Conservation (phyloP, 129 eudicot species). For the Flaveria ramosissima region DNA sequence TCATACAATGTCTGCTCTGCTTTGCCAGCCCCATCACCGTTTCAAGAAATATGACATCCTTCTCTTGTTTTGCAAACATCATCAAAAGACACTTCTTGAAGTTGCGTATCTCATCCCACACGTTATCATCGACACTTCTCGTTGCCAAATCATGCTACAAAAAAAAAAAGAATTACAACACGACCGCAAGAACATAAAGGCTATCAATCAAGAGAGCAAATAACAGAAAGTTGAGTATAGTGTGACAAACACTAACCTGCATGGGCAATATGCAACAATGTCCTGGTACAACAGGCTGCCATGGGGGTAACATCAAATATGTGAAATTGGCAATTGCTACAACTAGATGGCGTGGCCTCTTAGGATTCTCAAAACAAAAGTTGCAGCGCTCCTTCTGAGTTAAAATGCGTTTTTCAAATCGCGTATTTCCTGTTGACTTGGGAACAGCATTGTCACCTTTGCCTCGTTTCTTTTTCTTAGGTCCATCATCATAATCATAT, state of each 20-base stretch:
- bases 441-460: slow-evolving; percentile 45
- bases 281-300: slow-evolving; percentile 80
- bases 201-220: too few species aligned
- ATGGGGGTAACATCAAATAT: slow-evolving; percentile 75
- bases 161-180: neutral
- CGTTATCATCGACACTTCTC: slow-evolving; percentile 74
- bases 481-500: slow-evolving; percentile 84
- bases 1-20: slow-evolving; percentile 83
- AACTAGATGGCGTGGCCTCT: slow-evolving; percentile 82
- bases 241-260: slow-evolving; percentile 56
- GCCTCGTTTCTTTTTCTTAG: slow-evolving; percentile 57
- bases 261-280: slow-evolving; percentile 89
- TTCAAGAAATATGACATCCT: slow-evolving; percentile 76
- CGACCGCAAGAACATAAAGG: neutral
- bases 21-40: slow-evolving; percentile 80
- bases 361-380: slow-evolving; percentile 88
- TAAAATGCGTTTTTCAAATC: slow-evolving; percentile 53
- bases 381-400: slow-evolving; percentile 91
- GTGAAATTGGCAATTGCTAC: slow-evolving; percentile 88
- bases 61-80: slow-evolving; percentile 95
- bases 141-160: slow-evolving; percentile 83
- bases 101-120: slow-evolving; percentile 91
- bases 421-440: slow-evolving; percentile 39
- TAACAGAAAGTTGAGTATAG: neutral
- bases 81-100: slow-evolving; percentile 86